Base-by-base conservation (phyloP, 1,284 basidiomycete genomes). In the Tilletia setariae region DNA sequence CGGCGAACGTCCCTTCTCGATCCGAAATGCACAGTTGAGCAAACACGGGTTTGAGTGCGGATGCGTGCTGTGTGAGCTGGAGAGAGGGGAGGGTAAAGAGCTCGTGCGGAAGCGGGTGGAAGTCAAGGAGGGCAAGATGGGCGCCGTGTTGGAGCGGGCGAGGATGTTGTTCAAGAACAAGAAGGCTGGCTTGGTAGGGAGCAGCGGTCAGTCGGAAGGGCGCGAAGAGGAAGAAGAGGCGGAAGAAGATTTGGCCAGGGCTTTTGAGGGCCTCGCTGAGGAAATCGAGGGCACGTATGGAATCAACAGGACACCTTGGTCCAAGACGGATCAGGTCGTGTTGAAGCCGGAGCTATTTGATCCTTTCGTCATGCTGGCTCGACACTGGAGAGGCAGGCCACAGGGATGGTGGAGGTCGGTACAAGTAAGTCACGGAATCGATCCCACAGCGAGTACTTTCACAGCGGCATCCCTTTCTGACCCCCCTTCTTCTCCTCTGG, bases 41-140 rank as follows among this genome's bases (percentile, higher is more conserved):
- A 82, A 81, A 70, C 80, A 82, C 64, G 79, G 76, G 0, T 82
- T 82, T 68, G 66, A 65, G 28, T 82, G 80, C 66, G 47, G 19
- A 1, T 82, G 80, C 56, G 70, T 68, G 16, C 73, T 82, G 13
- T 82, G 80, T 46, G 30, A 40, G 32, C 51, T 79, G 9, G 80
- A 82, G 64, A 68, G 72, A 32, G 64, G 53, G 23, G 80, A 82
- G 62, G 79, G 77, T 0, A 70, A 71, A 9, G 74, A 70, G 21
- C 21, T 8, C 2, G 65, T 64, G 30, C 67, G 72, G 1, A 68
- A 68, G 43, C 67, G 79, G 25, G 67, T 71, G 21, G 69, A 75
- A 63, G 61, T 79, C 28, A 64, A 72, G 9, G 77, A 71, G 19
- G 78, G 77, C 9, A 69, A 70, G 16, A 67, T 76, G 47, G 70